These are phyloP conservation scores for Xylaria sp. DNA, from an alignment of 2,329 filamentous ascomycete species.

Conservation along the genomic window DNA sequence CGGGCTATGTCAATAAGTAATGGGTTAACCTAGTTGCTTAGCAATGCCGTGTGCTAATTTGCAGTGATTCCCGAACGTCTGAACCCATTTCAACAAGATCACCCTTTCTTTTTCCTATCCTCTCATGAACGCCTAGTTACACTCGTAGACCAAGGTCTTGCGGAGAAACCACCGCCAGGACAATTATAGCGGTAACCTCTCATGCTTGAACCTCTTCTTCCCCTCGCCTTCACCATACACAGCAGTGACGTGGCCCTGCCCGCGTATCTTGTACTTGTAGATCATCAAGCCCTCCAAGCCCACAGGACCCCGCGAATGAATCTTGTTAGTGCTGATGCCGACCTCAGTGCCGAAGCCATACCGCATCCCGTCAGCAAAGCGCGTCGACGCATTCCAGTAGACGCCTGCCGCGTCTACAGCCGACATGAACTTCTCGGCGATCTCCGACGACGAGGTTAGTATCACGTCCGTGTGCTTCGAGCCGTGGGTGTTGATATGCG, in stretches of 20 bases:
- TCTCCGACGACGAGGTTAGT: constrained; percentile 73
- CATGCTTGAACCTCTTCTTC: constrained; percentile 69
- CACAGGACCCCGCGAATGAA: constrained; percentile 92
- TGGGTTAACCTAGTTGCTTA: neutral
- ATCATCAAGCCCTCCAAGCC: constrained; percentile 95
- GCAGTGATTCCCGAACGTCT: neutral
- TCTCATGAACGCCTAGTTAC: neutral
- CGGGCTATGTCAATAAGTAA: neutral
- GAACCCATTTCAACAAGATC: neutral
- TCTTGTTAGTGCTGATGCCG: constrained; percentile 98
- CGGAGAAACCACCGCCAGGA: neutral
- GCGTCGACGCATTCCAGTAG: constrained; percentile 96
- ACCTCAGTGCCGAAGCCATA: constrained; percentile 99
- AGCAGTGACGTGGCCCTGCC: constrained; percentile 82
- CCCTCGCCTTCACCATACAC: constrained; percentile 76
- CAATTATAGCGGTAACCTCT: constrained; percentile 54
- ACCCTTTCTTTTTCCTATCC: neutral
- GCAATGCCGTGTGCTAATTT: neutral
- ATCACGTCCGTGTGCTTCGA: constrained; percentile 96
- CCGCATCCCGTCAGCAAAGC: constrained; percentile 95
- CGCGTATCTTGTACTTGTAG: constrained; percentile 94
- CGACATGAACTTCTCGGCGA: constrained; percentile 85
- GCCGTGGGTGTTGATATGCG: constrained; percentile 91
- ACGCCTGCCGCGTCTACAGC: constrained; percentile 89
- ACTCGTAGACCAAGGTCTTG: no score